phyloP scores from a whole-genome alignment of 176 grass and related monocot species.

The Oropetium thomaeum region DNA sequence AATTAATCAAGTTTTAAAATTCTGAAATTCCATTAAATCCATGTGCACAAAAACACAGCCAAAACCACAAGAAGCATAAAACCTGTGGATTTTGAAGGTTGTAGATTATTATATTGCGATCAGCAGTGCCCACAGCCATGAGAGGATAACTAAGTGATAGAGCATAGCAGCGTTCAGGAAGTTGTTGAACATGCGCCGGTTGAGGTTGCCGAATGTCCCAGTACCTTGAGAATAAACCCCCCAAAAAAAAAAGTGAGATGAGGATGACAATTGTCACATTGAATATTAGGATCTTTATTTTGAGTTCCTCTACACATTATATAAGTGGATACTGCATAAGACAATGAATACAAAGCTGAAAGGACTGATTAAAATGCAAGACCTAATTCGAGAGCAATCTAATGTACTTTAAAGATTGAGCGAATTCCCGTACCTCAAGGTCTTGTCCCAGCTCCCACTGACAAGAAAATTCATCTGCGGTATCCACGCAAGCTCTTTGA shows the following conservation, averaged over 20 bases:
- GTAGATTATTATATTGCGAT: conserved; percentile 70
- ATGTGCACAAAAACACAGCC: background rate
- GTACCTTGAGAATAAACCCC: conserved; percentile 51
- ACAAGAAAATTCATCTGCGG: conserved; percentile 83
- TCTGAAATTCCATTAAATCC: conserved; percentile 1
- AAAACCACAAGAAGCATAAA: background rate
- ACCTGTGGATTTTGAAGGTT: conserved; percentile 91
- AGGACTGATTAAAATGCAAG: background rate
- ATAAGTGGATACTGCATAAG: background rate
- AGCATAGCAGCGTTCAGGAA: conserved; percentile 80
- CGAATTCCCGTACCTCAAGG: conserved; percentile 48
- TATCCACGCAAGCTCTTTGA: conserved; percentile 81
- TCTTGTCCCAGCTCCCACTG: conserved; percentile 90
- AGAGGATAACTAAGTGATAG: conserved; percentile 85
- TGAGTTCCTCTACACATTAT: conserved; percentile 15
- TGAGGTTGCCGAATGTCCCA: conserved; percentile 84
- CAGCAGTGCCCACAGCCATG: conserved; percentile 81
- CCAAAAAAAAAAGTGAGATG: background rate
- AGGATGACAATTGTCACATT: background rate
- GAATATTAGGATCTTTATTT: background rate
- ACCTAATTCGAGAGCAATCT: conserved; percentile 9
- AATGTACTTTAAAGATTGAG: background rate
- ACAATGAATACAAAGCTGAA: background rate
- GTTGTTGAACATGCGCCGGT: conserved; percentile 76
- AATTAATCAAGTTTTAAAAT: background rate